Conservation (phyloP, 2,329 filamentous ascomycete genomes). For the Dichotomopilus funicola region DNA sequence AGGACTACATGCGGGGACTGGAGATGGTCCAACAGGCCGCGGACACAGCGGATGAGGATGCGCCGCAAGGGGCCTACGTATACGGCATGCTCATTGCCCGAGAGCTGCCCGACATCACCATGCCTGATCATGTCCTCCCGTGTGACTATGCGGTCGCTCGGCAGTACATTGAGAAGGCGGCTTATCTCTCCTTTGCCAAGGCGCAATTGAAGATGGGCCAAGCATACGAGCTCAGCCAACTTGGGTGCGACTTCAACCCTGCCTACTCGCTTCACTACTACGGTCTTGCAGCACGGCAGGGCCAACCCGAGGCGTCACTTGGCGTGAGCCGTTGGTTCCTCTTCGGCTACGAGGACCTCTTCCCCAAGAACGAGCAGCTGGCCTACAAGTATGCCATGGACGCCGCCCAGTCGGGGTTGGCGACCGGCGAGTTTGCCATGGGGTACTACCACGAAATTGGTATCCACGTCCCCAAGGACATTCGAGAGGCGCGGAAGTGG, state of each 20-base stretch:
- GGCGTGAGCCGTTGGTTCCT: slow-evolving; percentile 98
- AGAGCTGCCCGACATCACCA: slow-evolving; percentile 81
- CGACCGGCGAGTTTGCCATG: slow-evolving; percentile 92
- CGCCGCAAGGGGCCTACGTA: slow-evolving; percentile 90
- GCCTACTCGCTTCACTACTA: slow-evolving; percentile 93
- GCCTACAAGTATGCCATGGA: slow-evolving; percentile 87
- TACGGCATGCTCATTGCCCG: slow-evolving; percentile 90
- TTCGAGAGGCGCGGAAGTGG: slow-evolving; percentile 79
- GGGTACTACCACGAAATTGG: slow-evolving; percentile 98
- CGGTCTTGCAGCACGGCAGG: slow-evolving; percentile 82
- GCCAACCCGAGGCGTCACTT: slow-evolving; percentile 87
- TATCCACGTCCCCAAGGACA: slow-evolving; percentile 78
- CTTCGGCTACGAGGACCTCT: slow-evolving; percentile 86
- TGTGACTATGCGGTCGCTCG: slow-evolving; percentile 67
- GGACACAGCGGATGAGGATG: slow-evolving; percentile 87
- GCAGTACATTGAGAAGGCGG: slow-evolving; percentile 91
- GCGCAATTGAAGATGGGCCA: slow-evolving; percentile 96
- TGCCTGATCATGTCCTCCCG: slow-evolving; percentile 65
- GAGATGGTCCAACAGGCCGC: slow-evolving; percentile 80
- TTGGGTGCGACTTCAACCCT: slow-evolving; percentile 92
- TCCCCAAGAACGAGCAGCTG: slow-evolving; percentile 91
- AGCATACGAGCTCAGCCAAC: slow-evolving; percentile 86
- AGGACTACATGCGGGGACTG: slow-evolving; percentile 71
- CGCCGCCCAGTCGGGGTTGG: slow-evolving; percentile 72
- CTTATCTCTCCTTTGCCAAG: slow-evolving; percentile 91